Percentiles rank a stretch among this genome's conserved stretches.
phyloP scores from a whole-genome alignment of 352 stramenopile species.

The Blastocystis sp. region DNA sequence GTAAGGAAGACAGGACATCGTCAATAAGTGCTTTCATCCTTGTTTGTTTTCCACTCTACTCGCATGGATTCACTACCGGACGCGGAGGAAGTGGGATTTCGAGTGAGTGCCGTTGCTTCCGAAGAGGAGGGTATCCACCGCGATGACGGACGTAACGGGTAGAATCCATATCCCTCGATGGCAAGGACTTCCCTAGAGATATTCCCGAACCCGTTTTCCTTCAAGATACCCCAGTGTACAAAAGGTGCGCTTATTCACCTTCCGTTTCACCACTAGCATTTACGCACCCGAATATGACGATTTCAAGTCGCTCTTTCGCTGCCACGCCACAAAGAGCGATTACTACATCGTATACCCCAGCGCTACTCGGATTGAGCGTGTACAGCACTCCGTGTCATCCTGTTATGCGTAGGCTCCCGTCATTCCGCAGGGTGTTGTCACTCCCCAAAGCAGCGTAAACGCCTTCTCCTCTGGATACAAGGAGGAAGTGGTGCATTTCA shows the following conservation, averaged over 20 bases:
- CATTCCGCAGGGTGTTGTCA: neutral
- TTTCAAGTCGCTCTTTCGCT: conserved; percentile 24
- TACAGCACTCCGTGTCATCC: neutral
- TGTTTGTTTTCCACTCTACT: neutral
- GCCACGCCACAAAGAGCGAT: conserved; percentile 11
- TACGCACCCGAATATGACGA: conserved; percentile 55
- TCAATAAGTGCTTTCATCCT: conserved; percentile 27
- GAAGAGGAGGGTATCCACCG: neutral
- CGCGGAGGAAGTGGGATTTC: neutral
- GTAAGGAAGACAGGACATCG: conserved; percentile 9
- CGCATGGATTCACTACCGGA: neutral
- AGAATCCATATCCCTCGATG: neutral
- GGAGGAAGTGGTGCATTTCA: conserved; percentile 33
- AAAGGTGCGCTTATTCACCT: conserved; percentile 1
- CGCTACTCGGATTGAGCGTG: neutral
- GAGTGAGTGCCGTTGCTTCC: neutral
- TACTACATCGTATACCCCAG: conserved; percentile 35
- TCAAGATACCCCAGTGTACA: neutral
- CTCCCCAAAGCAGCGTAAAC: neutral
- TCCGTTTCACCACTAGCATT: neutral
- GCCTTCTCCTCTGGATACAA: conserved; percentile 41
- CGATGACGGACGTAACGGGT: neutral
- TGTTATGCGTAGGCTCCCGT: neutral
- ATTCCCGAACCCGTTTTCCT: neutral
- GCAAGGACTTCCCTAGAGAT: neutral